Percentiles rank a stretch among this genome's conserved stretches.
These are phyloP conservation scores for Dissophora globulifera DNA, from an alignment of 192 early-diverging fungal genomes.

Conservation along the genomic window DNA sequence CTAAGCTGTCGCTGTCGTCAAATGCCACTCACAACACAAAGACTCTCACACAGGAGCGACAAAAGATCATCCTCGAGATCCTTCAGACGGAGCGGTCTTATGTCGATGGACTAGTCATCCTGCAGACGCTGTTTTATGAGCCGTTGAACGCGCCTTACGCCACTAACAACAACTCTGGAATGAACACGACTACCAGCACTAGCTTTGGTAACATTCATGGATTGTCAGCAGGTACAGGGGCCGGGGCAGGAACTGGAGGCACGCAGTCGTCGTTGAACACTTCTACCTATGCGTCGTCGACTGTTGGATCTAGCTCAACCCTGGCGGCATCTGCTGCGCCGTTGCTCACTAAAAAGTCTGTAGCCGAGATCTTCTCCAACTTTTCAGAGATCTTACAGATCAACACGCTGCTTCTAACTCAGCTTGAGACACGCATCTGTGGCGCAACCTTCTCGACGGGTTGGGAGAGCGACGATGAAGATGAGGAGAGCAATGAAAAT, in stretches of 20 bases:
- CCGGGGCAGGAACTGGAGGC: constrained; percentile 2
- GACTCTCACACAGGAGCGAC: constrained; percentile 57
- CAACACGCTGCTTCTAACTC: constrained; percentile 65
- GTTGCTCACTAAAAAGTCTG: constrained; percentile 67
- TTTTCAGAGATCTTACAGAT: constrained; percentile 69
- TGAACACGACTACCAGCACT: constrained; percentile 23
- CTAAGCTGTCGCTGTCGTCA: constrained; percentile 28
- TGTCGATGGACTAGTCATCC: constrained; percentile 76
- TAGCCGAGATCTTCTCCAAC: constrained; percentile 75
- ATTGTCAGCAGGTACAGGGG: no score
- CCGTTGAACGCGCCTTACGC: constrained; percentile 29
- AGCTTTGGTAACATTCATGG: no score
- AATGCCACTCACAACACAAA: constrained; percentile 19
- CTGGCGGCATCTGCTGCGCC: constrained; percentile 68
- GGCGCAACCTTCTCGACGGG: constrained; percentile 37
- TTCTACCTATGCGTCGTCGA: constrained; percentile 30
- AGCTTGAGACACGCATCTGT: constrained; percentile 67
- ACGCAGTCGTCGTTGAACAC: background rate
- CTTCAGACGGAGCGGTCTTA: constrained; percentile 88
- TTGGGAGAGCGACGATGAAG: constrained; percentile 47
- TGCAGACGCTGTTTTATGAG: constrained; percentile 60
- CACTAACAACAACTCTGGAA: constrained; percentile 17
- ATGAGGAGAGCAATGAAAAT: constrained; percentile 5
- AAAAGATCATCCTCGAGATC: constrained; percentile 81
- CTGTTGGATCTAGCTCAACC: constrained; percentile 40